A percentile compares a stretch with the other conserved stretches of the same genome.
Conservation (phyloP, 768 basidiomycete species). For the Pisolithus tinctorius region DNA sequence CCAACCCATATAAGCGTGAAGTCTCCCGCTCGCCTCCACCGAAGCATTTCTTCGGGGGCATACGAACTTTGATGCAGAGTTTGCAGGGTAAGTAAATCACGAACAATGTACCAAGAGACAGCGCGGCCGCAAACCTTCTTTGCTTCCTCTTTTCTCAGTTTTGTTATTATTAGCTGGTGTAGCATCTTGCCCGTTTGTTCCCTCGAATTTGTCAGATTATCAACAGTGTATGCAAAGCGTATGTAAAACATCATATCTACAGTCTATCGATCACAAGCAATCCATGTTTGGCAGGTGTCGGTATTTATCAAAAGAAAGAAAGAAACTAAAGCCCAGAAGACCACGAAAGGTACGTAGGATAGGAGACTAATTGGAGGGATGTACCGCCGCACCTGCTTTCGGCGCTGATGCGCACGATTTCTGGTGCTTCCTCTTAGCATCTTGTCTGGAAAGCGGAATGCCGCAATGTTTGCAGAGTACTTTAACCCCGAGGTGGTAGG, state of each 20-base stretch:
- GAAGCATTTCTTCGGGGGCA: constrained; percentile 38
- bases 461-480: constrained; percentile 11
- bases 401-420: background rate
- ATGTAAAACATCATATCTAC: no score
- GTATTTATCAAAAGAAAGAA: no score
- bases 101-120: background rate
- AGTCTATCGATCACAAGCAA: no score
- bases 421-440: constrained; percentile 20
- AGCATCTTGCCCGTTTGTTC: constrained; percentile 1
- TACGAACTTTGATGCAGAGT: constrained; percentile 44
- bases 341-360: no score
- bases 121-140: background rate
- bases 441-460: constrained; percentile 13
- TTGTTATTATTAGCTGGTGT: constrained; percentile 17
- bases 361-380: no score
- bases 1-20: constrained; percentile 19
- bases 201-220: no score
- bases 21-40: constrained; percentile 24
- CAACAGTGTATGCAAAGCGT: no score
- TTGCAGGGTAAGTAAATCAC: constrained; percentile 27
- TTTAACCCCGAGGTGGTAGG: constrained; percentile 19
- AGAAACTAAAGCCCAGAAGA: no score
- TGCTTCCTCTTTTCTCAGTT: constrained; percentile 10
- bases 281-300: no score
- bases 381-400: no score